A percentile compares a stretch with the other conserved stretches of the same genome.
These are phyloP conservation scores for Ceratocystis harringtonii DNA, from an alignment of 2,329 filamentous ascomycete species.

Conservation along the genomic window DNA sequence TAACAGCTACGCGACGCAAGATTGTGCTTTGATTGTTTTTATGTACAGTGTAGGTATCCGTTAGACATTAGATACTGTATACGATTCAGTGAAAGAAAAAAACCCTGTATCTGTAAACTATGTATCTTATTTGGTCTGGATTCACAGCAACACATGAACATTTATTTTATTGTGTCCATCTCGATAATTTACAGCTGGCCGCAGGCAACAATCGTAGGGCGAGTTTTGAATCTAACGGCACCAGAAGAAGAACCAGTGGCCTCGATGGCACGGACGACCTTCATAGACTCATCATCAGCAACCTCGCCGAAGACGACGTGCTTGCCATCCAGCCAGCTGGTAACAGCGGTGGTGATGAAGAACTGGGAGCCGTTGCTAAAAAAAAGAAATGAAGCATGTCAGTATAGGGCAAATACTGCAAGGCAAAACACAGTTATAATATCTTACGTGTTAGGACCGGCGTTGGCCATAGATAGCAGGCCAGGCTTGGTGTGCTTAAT, in stretches of 20 bases:
- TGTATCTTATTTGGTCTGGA: background rate
- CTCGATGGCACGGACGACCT: conserved; percentile 46
- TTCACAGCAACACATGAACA: background rate
- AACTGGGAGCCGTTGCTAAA: conserved; percentile 93
- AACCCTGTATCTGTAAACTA: background rate
- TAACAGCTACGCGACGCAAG: background rate
- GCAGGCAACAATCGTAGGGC: conserved; percentile 41
- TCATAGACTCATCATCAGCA: conserved; percentile 33
- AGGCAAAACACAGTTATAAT: background rate
- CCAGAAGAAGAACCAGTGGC: conserved; percentile 42
- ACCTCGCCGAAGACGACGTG: conserved; percentile 80
- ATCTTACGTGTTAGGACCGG: conserved; percentile 75
- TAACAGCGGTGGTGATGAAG: conserved; percentile 89
- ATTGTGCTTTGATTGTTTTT: too few species aligned
- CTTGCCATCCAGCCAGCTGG: conserved; percentile 68
- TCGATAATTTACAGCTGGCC: conserved; percentile 26
- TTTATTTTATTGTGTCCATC: background rate
- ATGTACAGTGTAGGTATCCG: too few species aligned
- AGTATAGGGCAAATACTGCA: background rate
- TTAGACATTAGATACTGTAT: too few species aligned
- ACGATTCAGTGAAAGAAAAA: background rate
- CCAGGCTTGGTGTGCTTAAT: conserved; percentile 58
- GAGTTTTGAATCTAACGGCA: conserved; percentile 39
- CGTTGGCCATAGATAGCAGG: conserved; percentile 90
- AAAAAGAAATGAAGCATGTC: conserved; percentile 22